phyloP scores from a whole-genome alignment of 1,284 basidiomycete genomes.

The Cryptococcus maquisensis region DNA sequence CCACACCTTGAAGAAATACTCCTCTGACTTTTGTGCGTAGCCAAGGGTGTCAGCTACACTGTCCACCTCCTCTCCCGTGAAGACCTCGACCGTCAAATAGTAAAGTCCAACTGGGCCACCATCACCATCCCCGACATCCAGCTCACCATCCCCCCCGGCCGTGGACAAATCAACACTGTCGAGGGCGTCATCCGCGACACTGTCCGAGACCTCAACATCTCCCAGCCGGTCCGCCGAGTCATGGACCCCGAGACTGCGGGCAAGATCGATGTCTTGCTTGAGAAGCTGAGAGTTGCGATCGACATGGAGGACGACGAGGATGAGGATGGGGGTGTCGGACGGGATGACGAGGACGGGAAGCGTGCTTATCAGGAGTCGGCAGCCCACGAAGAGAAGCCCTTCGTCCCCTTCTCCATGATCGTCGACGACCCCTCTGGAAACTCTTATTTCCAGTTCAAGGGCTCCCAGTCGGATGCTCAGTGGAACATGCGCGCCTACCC shows the following conservation, averaged over 20 bases:
- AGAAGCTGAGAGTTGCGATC: constrained; percentile 65
- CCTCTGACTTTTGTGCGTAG: constrained; percentile 25
- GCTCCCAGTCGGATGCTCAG: constrained; percentile 75
- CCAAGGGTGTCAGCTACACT: constrained; percentile 63
- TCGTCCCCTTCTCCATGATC: constrained; percentile 74
- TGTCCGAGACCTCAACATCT: constrained; percentile 71
- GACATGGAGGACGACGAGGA: constrained; percentile 62
- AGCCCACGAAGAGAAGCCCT: constrained; percentile 52
- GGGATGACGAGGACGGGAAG: constrained; percentile 30
- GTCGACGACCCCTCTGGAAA: constrained; percentile 94
- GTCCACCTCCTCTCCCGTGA: constrained; percentile 67
- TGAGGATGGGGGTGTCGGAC: constrained; percentile 47
- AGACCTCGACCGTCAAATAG: constrained; percentile 89
- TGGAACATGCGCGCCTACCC: constrained; percentile 89
- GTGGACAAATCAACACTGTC: constrained; percentile 91
- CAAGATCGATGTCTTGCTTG: constrained; percentile 74
- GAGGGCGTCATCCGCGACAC: constrained; percentile 89
- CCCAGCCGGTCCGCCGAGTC: constrained; percentile 81
- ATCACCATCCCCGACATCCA: constrained; percentile 82
- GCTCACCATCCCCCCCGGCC: constrained; percentile 80
- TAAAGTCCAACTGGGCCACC: constrained; percentile 81
- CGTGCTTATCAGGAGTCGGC: constrained; percentile 30
- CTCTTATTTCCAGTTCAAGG: constrained; percentile 84
- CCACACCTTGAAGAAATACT: not conserved
- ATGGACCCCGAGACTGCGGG: constrained; percentile 71